Evolutionary conservation across 768 basidiomycete genomes (phyloP).

Genomic region (Phanerochaete sordida): DNA sequence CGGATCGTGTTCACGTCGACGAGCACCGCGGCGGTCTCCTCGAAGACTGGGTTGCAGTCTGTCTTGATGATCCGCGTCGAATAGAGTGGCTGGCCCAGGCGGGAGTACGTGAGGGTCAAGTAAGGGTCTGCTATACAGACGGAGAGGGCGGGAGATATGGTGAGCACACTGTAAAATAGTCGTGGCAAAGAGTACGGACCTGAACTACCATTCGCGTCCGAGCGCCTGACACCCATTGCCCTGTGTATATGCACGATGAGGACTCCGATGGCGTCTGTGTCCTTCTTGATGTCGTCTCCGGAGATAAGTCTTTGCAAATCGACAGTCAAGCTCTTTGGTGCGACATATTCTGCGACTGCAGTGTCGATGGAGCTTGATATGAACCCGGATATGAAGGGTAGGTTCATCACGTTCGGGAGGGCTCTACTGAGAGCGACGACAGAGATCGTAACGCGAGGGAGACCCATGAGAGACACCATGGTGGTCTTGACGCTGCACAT

Average conservation of each 20-base stretch:
- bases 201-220: constrained; percentile 34
- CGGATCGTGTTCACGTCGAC: constrained; percentile 65
- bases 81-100: constrained; percentile 62
- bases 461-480: constrained; percentile 62
- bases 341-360: constrained; percentile 58
- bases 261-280: constrained; percentile 60
- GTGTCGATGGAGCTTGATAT: constrained; percentile 65
- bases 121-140: constrained; percentile 38
- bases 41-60: constrained; percentile 63
- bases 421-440: constrained; percentile 59
- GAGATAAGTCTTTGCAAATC: constrained; percentile 63
- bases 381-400: constrained; percentile 68
- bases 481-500: constrained; percentile 39
- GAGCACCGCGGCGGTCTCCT: constrained; percentile 62
- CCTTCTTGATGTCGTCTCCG: constrained; percentile 52
- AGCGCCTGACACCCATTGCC: constrained; percentile 46
- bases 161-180: no score
- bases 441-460: constrained; percentile 61
- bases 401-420: constrained; percentile 76
- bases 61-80: constrained; percentile 65
- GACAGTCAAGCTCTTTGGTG: constrained; percentile 67
- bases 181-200: constrained; percentile 19
- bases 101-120: constrained; percentile 63
- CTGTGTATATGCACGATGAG: constrained; percentile 63
- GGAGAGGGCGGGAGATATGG: no score